Conservation (phyloP, 1,284 basidiomycete genomes). For the Megacollybia platyphylla region DNA sequence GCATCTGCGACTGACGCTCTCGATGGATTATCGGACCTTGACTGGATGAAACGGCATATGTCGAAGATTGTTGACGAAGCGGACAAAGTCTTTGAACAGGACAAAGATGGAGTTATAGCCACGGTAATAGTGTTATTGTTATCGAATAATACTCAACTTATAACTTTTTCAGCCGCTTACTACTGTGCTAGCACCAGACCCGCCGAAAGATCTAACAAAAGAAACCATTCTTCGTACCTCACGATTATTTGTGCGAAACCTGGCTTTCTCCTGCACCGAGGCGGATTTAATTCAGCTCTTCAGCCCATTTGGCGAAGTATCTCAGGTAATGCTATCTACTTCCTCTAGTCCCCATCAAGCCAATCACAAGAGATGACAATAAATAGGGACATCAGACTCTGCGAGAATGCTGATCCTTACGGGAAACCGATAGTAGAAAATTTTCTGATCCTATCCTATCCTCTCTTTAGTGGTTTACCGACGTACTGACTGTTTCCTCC, state of each 20-base stretch:
- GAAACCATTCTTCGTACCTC: conserved; percentile 67
- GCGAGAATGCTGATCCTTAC: conserved; percentile 41
- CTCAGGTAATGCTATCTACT: conserved; percentile 41
- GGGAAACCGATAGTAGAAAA: conserved; percentile 51
- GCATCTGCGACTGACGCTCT: conserved; percentile 27
- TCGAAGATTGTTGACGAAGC: conserved; percentile 49
- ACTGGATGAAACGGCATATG: conserved; percentile 66
- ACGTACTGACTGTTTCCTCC: conserved; percentile 5
- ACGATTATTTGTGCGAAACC: conserved; percentile 85
- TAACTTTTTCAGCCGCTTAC: conserved; percentile 3
- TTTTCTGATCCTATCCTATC: conserved; percentile 14
- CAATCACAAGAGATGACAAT: conserved; percentile 27
- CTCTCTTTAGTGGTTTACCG: conserved; percentile 1
- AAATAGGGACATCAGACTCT: conserved; percentile 54
- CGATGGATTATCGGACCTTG: conserved; percentile 45
- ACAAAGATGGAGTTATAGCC: not conserved
- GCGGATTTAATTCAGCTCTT: conserved; percentile 66
- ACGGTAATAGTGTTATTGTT: too few relatives aligned
- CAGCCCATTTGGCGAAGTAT: conserved; percentile 57
- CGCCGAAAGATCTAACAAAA: conserved; percentile 30
- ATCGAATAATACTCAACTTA: too few relatives aligned
- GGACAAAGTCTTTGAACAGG: conserved; percentile 14
- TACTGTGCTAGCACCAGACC: conserved; percentile 8
- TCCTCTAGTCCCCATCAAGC: conserved; percentile 4
- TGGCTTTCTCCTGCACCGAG: conserved; percentile 76